Base-by-base conservation (phyloP, 768 basidiomycete genomes). In the Auriscalpium microsporum region DNA sequence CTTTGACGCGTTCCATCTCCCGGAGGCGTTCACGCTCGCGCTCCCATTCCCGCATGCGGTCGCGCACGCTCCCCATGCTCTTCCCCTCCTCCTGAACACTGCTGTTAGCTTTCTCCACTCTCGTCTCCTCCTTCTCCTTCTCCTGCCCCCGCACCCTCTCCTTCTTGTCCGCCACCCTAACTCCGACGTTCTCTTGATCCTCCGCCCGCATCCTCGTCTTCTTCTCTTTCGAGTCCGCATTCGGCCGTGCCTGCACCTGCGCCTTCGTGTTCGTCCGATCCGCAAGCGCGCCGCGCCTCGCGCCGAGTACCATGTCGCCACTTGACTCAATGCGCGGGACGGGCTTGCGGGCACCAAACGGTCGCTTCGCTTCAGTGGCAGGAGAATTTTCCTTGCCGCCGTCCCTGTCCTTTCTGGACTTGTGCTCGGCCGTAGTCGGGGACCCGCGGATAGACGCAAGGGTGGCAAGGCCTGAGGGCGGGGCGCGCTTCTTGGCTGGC, bases 41-140 rank as follows among this genome's bases (percentile, higher is more conserved):
- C 65, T 90, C 86, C 86, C 87, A 90, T 61, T 88, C 87, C 60
- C 75, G 75, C 60, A 89, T 83, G 10, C 87, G 75, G 56, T 86
- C 79, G 55, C 76, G 77, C 16, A 76, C 75, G 53, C 62, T 61
- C 10, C 57, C 65, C 4, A 44, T 52, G 37, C 62, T 60, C 28
- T n/a, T 56, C 50, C 51, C 54, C 45, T 52, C 46, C n/a, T 48
- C 49, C 9, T 28, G 21, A 28, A 28, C 28, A 28, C 28, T 28
- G 28, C 28, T 28, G 28, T 28, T 28, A 28, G 28, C 28, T 28
- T 28, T 28, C 33, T 56, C 47, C 9, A 11, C 52, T 10, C 48
- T 45, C 48, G 58, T 57, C 45, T 50, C 45, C 45, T 48, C 48
- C 46, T 34, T 38, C 35, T 49, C 23, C 51, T 10, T 38, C 35